Percentiles rank a stretch among this genome's conserved stretches.
phyloP scores from a whole-genome alignment of 139 green algal species.

The Chlamydomonas sp. region DNA sequence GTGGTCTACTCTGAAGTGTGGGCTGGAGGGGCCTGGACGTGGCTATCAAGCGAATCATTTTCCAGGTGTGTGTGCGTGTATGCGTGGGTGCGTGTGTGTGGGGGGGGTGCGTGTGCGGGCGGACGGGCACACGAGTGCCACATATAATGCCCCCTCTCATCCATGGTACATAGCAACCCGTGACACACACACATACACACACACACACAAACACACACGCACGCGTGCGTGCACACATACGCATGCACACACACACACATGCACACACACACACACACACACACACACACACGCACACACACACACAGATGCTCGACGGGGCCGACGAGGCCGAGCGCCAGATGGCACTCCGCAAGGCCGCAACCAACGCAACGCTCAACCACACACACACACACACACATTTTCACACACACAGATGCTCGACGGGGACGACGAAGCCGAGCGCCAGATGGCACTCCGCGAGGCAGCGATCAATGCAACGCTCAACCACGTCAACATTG shows the following conservation, averaged over 20 bases:
- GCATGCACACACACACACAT: too few relatives aligned
- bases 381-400: too few relatives aligned
- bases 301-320: background rate
- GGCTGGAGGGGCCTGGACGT: slow-evolving; percentile 16
- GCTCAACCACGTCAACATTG: slow-evolving; percentile 27
- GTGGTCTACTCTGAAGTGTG: background rate
- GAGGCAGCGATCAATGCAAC: slow-evolving; percentile 24
- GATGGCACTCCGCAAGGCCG: background rate
- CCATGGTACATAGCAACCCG: background rate
- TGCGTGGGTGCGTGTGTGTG: background rate
- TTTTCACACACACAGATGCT: too few relatives aligned
- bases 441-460: slow-evolving; percentile 3
- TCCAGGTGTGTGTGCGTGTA: slow-evolving; percentile 7
- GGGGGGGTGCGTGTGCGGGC: background rate
- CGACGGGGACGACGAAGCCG: background rate
- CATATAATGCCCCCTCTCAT: background rate
- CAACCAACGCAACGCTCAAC: slow-evolving; percentile 16
- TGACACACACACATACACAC: background rate
- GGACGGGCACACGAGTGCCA: background rate
- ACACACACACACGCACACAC: too few relatives aligned
- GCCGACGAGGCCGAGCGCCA: background rate
- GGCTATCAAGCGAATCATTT: slow-evolving; percentile 15
- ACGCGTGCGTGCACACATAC: too few relatives aligned
- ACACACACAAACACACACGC: background rate
- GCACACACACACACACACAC: too few relatives aligned